These are phyloP conservation scores for Quercus rubra DNA, from an alignment of 306 rosid genomes.

Conservation along the genomic window DNA sequence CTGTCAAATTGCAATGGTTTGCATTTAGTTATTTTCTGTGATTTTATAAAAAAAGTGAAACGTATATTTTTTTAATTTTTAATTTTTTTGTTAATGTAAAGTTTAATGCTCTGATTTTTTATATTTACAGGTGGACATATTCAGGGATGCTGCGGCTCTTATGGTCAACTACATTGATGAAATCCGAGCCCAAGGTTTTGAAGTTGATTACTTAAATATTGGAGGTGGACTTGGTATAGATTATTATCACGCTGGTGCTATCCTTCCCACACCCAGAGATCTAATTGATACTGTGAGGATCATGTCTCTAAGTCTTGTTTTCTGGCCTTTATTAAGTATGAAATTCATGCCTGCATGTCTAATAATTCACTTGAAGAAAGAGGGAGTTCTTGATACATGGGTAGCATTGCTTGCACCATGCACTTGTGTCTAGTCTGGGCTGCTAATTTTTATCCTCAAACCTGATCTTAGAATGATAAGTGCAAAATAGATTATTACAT, in stretches of 20 bases:
- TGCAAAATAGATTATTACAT: neutral
- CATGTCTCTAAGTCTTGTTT: conserved; percentile 4
- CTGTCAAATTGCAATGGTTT: neutral
- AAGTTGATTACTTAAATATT: conserved; percentile 79
- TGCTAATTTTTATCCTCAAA: neutral
- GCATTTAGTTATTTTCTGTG: neutral
- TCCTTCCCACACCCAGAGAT: conserved; percentile 87
- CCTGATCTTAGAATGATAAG: neutral
- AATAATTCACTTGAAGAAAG: neutral
- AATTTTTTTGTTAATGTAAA: neutral
- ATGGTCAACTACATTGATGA: conserved; percentile 89
- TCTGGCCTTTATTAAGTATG: neutral
- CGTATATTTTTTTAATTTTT: neutral
- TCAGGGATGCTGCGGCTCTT: conserved; percentile 82
- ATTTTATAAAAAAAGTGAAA: neutral
- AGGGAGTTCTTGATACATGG: neutral
- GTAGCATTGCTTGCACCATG: neutral
- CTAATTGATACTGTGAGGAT: conserved; percentile 78
- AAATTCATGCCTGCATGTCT: neutral
- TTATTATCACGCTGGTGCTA: conserved; percentile 76
- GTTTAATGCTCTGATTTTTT: neutral
- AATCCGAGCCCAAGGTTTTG: conserved; percentile 87
- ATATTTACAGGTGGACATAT: conserved; percentile 76
- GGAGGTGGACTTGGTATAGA: conserved; percentile 98
- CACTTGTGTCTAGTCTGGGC: neutral